Base-by-base conservation (phyloP, 208 protist species). In the Zelonia costaricensis region DNA sequence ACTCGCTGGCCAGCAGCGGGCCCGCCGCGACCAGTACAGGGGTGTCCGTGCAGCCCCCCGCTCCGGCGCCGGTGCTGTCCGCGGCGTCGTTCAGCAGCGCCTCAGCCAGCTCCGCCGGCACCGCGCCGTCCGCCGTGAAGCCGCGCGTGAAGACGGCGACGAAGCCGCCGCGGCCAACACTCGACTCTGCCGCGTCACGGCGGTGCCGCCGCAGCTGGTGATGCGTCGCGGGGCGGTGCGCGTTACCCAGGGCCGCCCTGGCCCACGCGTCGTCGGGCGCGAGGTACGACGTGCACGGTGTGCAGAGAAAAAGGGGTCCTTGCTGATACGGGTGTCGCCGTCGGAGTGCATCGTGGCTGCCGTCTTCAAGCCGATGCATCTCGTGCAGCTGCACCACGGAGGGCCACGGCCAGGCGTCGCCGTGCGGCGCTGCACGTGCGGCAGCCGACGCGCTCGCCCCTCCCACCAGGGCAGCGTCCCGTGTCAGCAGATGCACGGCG, bases 1-100 rank as follows among this genome's bases (percentile, higher is more conserved):
- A 94, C 58, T 91, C 88, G 48, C 61, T 76, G 35, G 81, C 69
- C 36, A 92, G 58, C 10, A 95, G 31, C 23, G 89, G 86, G 0
- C 86, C 89, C 0, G 76, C 78, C 27, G 76, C 84, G 27, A 78
- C 81, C 23, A 92, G 52, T 18, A 92, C 56, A 0, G 70, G 70
- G 22, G 69, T 35, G 2, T 45, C 43, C n/a, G n/a, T n/a, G n/a
- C n/a, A n/a, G n/a, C n/a, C n/a, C n/a, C n/a, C n/a, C n/a, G n/a
- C n/a, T n/a, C n/a, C n/a, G n/a, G n/a, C n/a, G n/a, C n/a, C n/a
- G n/a, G 16, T n/a, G 0, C 52, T 30, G 20, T 53, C n/a, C 16
- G 23, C 30, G 3, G 30, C 15, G n/a, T 42, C 40, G 69, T 59
- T 64, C 16, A 82, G 43, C 47, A 70, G 55, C 15, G 42, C 43